Percentiles rank a stretch among this genome's conserved stretches.
Evolutionary conservation across 345 rosid species (phyloP).

Genomic region (Odontarrhena argentea): DNA sequence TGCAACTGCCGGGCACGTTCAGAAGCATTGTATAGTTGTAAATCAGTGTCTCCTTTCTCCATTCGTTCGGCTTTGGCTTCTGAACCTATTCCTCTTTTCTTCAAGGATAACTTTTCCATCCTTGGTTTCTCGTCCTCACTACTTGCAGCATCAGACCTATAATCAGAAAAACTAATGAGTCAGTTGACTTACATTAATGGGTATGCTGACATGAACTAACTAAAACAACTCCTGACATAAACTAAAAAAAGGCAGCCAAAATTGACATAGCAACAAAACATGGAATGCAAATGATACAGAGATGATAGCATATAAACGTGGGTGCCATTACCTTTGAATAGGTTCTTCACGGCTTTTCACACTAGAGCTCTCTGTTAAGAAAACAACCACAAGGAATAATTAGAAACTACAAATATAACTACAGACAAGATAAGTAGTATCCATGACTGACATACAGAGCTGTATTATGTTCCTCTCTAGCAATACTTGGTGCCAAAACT

Average conservation of each 20-base stretch:
- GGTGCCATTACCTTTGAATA: slow-evolving; percentile 52
- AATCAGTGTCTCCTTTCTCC: slow-evolving; percentile 76
- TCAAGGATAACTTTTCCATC: slow-evolving; percentile 78
- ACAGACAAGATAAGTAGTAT: slow-evolving; percentile 5
- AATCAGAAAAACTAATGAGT: slow-evolving; percentile 19
- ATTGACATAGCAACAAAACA: slow-evolving; percentile 24
- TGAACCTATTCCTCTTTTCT: slow-evolving; percentile 90
- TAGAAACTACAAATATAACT: slow-evolving; percentile 32
- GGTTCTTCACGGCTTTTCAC: slow-evolving; percentile 47
- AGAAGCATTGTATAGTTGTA: slow-evolving; percentile 70
- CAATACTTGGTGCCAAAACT: slow-evolving; percentile 18
- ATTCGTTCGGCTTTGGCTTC: slow-evolving; percentile 80
- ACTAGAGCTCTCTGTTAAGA: slow-evolving; percentile 55
- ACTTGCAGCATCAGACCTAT: slow-evolving; percentile 54
- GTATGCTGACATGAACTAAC: slow-evolving; percentile 11
- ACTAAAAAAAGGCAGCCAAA: slow-evolving; percentile 3
- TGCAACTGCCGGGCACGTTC: slow-evolving; percentile 80
- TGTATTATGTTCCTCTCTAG: slow-evolving; percentile 8
- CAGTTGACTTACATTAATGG: slow-evolving; percentile 19
- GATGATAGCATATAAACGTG: slow-evolving; percentile 6
- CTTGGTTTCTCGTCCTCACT: slow-evolving; percentile 68
- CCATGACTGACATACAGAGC: slow-evolving; percentile 22
- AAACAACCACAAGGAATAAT: slow-evolving; percentile 21
- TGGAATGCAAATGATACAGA: neutral
- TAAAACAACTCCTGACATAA: slow-evolving; percentile 2